Evolutionary conservation across 2,329 filamentous ascomycete species (phyloP), one percentile per base, ranked within the genome.

Genomic region (Trichophyton benhamiae): DNA sequence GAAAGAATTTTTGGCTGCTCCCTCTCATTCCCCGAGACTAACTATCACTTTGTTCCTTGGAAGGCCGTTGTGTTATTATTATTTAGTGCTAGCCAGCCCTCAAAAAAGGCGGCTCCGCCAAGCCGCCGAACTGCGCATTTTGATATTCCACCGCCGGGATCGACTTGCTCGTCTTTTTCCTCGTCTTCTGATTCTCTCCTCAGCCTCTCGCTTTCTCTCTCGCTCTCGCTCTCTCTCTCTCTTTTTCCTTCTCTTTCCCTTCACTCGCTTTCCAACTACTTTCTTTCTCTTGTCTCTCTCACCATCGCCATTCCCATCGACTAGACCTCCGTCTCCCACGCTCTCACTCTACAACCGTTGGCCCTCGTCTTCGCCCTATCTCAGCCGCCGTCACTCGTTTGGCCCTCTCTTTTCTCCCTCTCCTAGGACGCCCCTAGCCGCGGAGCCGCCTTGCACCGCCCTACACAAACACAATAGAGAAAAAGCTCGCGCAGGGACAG

Each of bases 361-460:
- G 30, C 46, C 2, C n/a, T 25, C 17, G 25, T n/a, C 49, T n/a
- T 5, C 49, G 25, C n/a, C 25, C 3, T 22, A 38, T 11, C 48
- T 22, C 42, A 13, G 22, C 58, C 42, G 42, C 33, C 25, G 42
- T 48, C 42, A 44, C 58, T 59, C 58, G 41, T 59, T 36, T 60
- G 36, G 13, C 33, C 3, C 42, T 33, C 42, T 33, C 22, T 17
- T 17, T 38, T 15, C 38, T 46, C 17, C n/a, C 15, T 15, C 17
- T 48, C 11, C 5, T 22, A 27, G n/a, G 36, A 48, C 42, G 30
- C 42, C 27, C 58, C 41, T 48, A 49, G 44, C 25, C 42, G 48
- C 58, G 20, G 46, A 44, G 41, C 46, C 48, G 33, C 59, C 33
- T 49, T 60, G 38, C 59, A 42, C 59, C 27, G 25, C 36, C 48